Conservation (phyloP, 371 early-diverging fungal species). For the Mortierella sp. region DNA sequence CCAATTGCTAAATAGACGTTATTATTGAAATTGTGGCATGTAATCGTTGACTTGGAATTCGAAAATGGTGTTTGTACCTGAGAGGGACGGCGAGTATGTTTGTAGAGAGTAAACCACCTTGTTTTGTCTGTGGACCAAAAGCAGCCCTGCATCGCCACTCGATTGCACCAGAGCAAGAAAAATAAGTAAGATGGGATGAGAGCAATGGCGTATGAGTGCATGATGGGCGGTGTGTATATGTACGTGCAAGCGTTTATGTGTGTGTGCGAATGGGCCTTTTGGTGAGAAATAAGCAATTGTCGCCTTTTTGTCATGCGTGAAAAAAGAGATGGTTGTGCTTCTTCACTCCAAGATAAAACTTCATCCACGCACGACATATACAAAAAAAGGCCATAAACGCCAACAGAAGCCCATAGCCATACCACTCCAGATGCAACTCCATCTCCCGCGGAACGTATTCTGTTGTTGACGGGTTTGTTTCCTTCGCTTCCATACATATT, state of each 20-base stretch:
- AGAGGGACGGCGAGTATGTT: not conserved
- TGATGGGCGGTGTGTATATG: not conserved
- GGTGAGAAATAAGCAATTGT: not conserved
- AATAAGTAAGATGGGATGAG: not conserved
- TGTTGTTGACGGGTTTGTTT: not conserved
- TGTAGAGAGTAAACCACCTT: not conserved
- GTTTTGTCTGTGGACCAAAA: not conserved
- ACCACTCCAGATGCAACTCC: no score
- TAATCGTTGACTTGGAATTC: not conserved
- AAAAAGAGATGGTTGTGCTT: no score
- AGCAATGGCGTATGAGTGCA: not conserved
- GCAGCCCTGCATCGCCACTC: conserved; percentile 2
- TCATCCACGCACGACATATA: not conserved
- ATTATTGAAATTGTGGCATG: no score
- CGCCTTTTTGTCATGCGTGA: not conserved
- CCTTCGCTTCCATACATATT: not conserved
- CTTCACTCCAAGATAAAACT: not conserved
- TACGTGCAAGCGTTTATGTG: not conserved
- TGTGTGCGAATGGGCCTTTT: not conserved
- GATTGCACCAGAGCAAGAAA: not conserved
- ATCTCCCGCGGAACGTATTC: conserved; percentile 4
- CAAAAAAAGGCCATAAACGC: not conserved
- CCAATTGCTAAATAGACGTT: no score
- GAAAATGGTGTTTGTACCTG: not conserved
- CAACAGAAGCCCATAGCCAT: no score